Percentiles rank a stretch among this genome's conserved stretches.
Conservation (phyloP, 352 stramenopile species). For the Phytophthora cactorum region DNA sequence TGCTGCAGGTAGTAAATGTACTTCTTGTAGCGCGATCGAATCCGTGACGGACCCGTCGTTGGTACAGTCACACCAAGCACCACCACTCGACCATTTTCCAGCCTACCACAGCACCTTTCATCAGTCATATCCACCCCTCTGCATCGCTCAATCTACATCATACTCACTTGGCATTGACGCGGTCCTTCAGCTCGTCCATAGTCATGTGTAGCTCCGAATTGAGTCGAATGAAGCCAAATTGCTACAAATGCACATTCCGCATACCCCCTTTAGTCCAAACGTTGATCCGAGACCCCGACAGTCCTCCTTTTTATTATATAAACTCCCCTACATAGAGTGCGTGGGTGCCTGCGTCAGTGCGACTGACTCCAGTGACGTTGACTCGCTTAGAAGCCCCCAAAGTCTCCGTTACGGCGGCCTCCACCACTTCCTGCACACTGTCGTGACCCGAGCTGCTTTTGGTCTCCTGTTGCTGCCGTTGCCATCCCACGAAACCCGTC, state of each 20-base stretch:
- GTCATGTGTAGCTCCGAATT: slow-evolving; percentile 43
- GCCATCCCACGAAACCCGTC: slow-evolving; percentile 80
- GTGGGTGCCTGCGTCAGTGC: slow-evolving; percentile 85
- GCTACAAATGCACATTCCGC: slow-evolving; percentile 46
- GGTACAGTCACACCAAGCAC: slow-evolving; percentile 52
- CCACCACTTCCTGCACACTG: slow-evolving; percentile 84
- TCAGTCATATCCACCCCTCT: slow-evolving; percentile 1
- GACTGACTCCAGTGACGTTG: slow-evolving; percentile 86
- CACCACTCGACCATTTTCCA: slow-evolving; percentile 49
- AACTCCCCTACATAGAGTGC: slow-evolving; percentile 71
- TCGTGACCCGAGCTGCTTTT: slow-evolving; percentile 55
- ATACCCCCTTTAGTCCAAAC: slow-evolving; percentile 28
- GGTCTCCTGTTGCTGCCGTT: slow-evolving; percentile 74
- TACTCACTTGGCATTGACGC: slow-evolving; percentile 62
- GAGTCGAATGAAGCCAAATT: slow-evolving; percentile 86
- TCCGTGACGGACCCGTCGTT: slow-evolving; percentile 51
- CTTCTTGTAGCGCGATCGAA: slow-evolving; percentile 87
- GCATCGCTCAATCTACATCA: not conserved
- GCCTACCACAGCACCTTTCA: slow-evolving; percentile 19
- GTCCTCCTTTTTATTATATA: not conserved
- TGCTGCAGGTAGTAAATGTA: slow-evolving; percentile 93
- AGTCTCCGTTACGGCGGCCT: slow-evolving; percentile 65
- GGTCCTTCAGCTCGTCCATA: slow-evolving; percentile 49
- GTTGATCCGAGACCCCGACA: not conserved
- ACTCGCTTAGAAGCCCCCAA: slow-evolving; percentile 55